Evolutionary conservation across 176 grass and related monocot species (phyloP).

Genomic region (Paspalum vaginatum): DNA sequence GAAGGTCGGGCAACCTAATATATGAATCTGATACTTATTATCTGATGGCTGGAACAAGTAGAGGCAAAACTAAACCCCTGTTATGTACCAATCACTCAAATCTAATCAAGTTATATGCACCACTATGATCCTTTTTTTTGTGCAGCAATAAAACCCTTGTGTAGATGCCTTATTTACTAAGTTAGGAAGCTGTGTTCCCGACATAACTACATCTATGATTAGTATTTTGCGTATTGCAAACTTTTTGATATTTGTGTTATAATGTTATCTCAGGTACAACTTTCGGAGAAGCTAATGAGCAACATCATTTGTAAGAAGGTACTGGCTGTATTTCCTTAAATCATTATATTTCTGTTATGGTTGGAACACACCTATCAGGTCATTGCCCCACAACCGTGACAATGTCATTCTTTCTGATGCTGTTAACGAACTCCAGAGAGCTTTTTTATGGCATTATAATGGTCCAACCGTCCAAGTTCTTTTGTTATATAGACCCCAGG

Average conservation of each 20-base stretch:
- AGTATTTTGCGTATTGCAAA: not conserved
- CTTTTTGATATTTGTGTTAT: constrained; percentile 29
- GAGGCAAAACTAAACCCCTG: not conserved
- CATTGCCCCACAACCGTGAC: no score
- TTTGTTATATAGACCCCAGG: not conserved
- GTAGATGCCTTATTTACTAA: not conserved
- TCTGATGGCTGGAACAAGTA: constrained; percentile 26
- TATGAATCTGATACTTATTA: constrained; percentile 24
- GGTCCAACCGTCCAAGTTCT: not conserved
- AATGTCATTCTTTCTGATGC: not conserved
- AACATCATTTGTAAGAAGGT: constrained; percentile 96
- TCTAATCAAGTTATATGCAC: constrained; percentile 7
- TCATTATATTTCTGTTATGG: not conserved
- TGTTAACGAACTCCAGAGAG: not conserved
- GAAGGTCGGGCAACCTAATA: not conserved
- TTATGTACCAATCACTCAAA: constrained; percentile 17
- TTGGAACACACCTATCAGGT: no score
- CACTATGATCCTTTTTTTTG: not conserved
- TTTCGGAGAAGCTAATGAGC: constrained; percentile 97
- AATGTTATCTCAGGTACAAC: constrained; percentile 74
- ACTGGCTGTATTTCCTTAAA: not conserved
- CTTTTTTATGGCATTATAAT: constrained; percentile 21
- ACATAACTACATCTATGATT: constrained; percentile 16
- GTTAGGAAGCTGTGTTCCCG: not conserved
- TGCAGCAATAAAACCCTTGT: not conserved